Evolutionary conservation across 164 flowering plant species (phyloP).

Genomic region (Stephania japonica): DNA sequence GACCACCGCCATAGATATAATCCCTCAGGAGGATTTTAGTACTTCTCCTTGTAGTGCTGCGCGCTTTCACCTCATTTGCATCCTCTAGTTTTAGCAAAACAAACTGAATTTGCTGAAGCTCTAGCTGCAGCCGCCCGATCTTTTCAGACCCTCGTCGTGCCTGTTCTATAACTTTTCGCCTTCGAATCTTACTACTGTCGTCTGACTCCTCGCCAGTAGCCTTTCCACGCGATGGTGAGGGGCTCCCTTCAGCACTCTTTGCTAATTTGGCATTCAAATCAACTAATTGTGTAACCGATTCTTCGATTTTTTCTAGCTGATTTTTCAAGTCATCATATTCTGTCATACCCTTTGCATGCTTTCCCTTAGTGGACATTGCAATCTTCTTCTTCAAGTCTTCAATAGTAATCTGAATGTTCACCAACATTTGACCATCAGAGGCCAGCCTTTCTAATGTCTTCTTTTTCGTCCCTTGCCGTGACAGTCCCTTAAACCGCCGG

Average conservation of each 20-base stretch:
- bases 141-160: conserved; percentile 69
- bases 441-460: conserved; percentile 66
- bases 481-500: conserved; percentile 29
- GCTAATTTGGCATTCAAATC: conserved; percentile 47
- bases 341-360: conserved; percentile 33
- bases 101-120: conserved; percentile 67
- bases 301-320: conserved; percentile 67
- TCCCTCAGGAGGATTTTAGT: conserved; percentile 44
- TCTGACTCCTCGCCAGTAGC: conserved; percentile 16
- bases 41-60: conserved; percentile 21
- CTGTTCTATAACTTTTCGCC: conserved; percentile 44
- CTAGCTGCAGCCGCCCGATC: conserved; percentile 73
- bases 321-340: conserved; percentile 55
- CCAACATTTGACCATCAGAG: conserved; percentile 67
- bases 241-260: conserved; percentile 36
- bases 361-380: conserved; percentile 42
- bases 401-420: conserved; percentile 68
- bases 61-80: conserved; percentile 42
- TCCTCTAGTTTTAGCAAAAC: conserved; percentile 52
- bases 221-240: conserved; percentile 23
- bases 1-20: conserved; percentile 43
- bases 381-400: conserved; percentile 69
- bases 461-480: conserved; percentile 40
- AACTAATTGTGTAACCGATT: conserved; percentile 44
- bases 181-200: conserved; percentile 25